Conservation (phyloP, 306 rosid genomes). For the Urtica urens region DNA sequence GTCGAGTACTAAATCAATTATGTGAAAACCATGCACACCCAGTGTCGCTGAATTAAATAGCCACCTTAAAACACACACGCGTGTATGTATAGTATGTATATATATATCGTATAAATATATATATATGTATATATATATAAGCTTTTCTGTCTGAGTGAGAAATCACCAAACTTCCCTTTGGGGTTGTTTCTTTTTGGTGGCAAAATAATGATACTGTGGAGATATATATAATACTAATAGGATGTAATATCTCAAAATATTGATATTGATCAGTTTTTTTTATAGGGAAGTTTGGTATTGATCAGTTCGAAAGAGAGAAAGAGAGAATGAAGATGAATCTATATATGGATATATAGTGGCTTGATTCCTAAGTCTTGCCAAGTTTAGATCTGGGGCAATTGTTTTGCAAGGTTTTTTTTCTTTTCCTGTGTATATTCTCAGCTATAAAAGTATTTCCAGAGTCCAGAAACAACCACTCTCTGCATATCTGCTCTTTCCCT, state of each 20-base stretch:
- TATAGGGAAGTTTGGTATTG: too few relatives aligned
- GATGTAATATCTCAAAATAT: too few relatives aligned
- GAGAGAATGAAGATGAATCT: conserved; percentile 26
- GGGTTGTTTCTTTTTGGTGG: too few relatives aligned
- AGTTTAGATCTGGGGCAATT: conserved; percentile 51
- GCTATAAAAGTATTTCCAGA: conserved; percentile 26
- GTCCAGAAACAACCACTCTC: conserved; percentile 15
- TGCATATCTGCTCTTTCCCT: conserved; percentile 12
- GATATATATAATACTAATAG: too few relatives aligned
- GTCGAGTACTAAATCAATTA: background rate
- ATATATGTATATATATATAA: background rate
- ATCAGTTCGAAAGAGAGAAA: conserved; percentile 17
- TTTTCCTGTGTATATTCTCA: conserved; percentile 27
- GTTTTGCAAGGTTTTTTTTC: conserved; percentile 48
- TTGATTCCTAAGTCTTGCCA: conserved; percentile 55
- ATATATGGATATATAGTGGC: conserved; percentile 23
- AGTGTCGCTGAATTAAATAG: background rate
- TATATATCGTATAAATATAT: background rate
- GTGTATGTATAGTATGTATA: too few relatives aligned
- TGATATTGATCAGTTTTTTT: too few relatives aligned
- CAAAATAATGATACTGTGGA: too few relatives aligned
- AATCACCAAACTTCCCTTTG: background rate
- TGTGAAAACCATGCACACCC: background rate
- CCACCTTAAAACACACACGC: background rate
- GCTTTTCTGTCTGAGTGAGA: background rate